These are phyloP conservation scores for Exophiala phaeomuriformis DNA, from an alignment of 2,329 filamentous ascomycete species.

Conservation along the genomic window DNA sequence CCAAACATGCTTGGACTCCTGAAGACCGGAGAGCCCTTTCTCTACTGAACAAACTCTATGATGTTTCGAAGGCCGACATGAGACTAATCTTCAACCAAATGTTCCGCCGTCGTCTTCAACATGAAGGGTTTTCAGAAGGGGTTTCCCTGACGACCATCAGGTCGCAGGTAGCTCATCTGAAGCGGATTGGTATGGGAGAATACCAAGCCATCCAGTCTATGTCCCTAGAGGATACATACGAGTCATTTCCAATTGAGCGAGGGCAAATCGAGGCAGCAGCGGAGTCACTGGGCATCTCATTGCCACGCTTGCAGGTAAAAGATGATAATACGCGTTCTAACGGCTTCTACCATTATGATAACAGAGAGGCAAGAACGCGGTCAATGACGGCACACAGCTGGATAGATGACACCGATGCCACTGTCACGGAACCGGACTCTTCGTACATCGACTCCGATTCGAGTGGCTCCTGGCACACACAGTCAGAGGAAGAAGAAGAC, in stretches of 20 bases:
- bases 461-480: not conserved
- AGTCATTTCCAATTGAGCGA: not conserved
- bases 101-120: not conserved
- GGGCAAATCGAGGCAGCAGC: not conserved
- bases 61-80: not conserved
- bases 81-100: not conserved
- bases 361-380: too few species aligned
- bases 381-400: too few species aligned
- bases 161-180: conserved; percentile 3
- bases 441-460: not conserved
- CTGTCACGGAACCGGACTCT: not conserved
- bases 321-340: not conserved
- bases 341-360: not conserved
- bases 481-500: not conserved
- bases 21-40: not conserved
- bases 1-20: not conserved
- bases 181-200: not conserved
- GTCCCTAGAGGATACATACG: not conserved
- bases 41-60: conserved; percentile 3
- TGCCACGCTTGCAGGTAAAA: not conserved
- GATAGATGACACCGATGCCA: not conserved
- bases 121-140: not conserved
- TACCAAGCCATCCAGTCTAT: not conserved
- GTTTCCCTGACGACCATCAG: not conserved
- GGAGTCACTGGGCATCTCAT: not conserved